Percentiles rank a stretch among this genome's conserved stretches.
These are phyloP conservation scores for Xylaria sp. DNA, from an alignment of 2,329 filamentous ascomycete species.

Conservation along the genomic window DNA sequence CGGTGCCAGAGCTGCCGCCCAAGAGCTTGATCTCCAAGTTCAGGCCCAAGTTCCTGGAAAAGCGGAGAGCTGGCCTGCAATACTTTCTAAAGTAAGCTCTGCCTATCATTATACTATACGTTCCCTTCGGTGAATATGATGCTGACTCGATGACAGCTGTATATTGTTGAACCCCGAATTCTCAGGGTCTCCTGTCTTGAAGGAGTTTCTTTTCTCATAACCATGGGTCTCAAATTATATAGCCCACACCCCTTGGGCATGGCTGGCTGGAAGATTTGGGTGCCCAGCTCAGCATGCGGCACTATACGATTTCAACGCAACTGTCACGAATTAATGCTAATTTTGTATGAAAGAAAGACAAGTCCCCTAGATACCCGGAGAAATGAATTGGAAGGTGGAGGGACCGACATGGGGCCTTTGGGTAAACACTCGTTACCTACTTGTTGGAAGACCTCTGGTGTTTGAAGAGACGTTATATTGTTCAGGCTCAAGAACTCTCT, in stretches of 20 bases:
- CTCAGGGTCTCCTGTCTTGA: conserved; percentile 84
- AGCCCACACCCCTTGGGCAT: background rate
- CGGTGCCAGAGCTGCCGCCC: conserved; percentile 87
- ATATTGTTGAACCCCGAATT: conserved; percentile 93
- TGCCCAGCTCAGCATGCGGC: conserved; percentile 5
- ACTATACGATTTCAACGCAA: conserved; percentile 13
- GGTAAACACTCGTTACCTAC: no score
- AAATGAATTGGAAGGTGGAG: conserved; percentile 4
- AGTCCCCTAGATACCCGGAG: conserved; percentile 18
- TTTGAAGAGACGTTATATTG: no score
- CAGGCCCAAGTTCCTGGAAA: conserved; percentile 81
- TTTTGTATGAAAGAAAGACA: conserved; percentile 29
- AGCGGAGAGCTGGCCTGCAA: conserved; percentile 77
- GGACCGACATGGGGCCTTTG: background rate
- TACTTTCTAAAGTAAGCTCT: conserved; percentile 87
- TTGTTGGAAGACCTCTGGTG: no score
- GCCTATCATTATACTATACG: background rate
- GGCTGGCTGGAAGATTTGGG: background rate
- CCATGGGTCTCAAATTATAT: background rate
- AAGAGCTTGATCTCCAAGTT: conserved; percentile 92
- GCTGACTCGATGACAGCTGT: conserved; percentile 60
- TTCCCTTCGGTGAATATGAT: background rate
- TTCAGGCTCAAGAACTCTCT: background rate
- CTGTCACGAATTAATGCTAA: conserved; percentile 32
- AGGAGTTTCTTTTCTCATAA: conserved; percentile 81